Evolutionary conservation across 2,329 filamentous ascomycete genomes (phyloP).

Genomic region (Aspergillus arachidicola): DNA sequence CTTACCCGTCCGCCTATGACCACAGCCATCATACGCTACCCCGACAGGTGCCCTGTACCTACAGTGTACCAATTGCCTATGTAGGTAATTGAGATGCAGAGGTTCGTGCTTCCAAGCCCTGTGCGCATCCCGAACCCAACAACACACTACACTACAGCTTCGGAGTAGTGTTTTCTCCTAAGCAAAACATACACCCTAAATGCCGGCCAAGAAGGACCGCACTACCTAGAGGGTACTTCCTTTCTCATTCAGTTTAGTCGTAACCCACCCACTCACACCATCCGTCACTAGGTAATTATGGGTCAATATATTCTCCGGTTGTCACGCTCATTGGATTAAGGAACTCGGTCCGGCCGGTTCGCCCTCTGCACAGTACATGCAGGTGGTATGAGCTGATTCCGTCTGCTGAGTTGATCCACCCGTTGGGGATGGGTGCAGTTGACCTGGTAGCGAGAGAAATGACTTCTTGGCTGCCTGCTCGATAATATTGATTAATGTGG

Average conservation of each 20-base stretch:
- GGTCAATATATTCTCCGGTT: background rate
- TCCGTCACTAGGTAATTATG: background rate
- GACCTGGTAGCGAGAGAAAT: background rate
- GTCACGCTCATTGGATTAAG: background rate
- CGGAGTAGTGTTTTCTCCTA: background rate
- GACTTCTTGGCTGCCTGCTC: background rate
- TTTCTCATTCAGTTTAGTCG: background rate
- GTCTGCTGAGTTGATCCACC: background rate
- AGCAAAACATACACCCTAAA: background rate
- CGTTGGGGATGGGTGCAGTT: background rate
- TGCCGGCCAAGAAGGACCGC: background rate
- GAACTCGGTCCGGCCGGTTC: background rate
- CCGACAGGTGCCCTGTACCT: background rate
- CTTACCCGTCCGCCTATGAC: background rate
- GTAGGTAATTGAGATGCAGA: background rate
- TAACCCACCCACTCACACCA: background rate
- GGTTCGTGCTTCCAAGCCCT: background rate
- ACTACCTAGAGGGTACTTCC: background rate
- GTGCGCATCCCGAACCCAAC: background rate
- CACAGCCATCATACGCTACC: background rate
- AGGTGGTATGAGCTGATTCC: background rate
- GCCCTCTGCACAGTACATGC: background rate
- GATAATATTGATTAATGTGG: background rate
- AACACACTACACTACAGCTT: background rate
- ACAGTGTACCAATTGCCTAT: background rate